Evolutionary conservation across 441 rosid species (phyloP), one percentile per base, ranked within the genome.

Genomic region (Erysimum cheiri): DNA sequence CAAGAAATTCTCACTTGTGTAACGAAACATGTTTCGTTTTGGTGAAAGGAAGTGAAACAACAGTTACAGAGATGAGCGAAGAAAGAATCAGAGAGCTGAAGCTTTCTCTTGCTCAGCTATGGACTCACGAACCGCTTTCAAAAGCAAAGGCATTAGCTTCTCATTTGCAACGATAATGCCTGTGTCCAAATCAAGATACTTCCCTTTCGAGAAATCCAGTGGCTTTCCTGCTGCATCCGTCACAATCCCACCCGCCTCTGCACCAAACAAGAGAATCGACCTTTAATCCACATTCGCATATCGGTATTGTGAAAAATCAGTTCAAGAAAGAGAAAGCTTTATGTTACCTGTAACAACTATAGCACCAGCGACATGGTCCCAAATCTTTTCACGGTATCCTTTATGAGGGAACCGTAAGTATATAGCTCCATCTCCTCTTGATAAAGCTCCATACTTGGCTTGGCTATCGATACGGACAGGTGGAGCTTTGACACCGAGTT

Each of bases 291-390:
- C 36, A 36, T 60, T 5, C 2, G 10, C 63, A 41, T 32, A 41
- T 43, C 10, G 6, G 41, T 24, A 19, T 40, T 54, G 8, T 50
- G 24, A 22, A 26, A n/a, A 31, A 6, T 55, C 3, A 70, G 17
- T 1, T 36, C 6, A 32, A 50, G 1, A 9, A n/a, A 49, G 24
- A 66, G 46, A 29, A 44, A 24, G 26, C 0, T 33, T 52, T 44
- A 29, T 9, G 32, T 63, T 63, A 94, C 98, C 97, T 49, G 93
- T 85, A 9, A 92, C 98, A 54, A 94, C 94, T 39, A 94, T 88
- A 75, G 77, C 85, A 31, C 99, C 97, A 17, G 98, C 99, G 57
- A 96, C 99, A 81, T 94, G 99, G 81, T 94, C 98, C 98, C 98
- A 92, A 80, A 92, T 94, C 77, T 92, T 94, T 74, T 94, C 98